A percentile compares a stretch with the other conserved stretches of the same genome.
Evolutionary conservation across 805 yeast species (phyloP).

Genomic region (Naumovozyma castellii): DNA sequence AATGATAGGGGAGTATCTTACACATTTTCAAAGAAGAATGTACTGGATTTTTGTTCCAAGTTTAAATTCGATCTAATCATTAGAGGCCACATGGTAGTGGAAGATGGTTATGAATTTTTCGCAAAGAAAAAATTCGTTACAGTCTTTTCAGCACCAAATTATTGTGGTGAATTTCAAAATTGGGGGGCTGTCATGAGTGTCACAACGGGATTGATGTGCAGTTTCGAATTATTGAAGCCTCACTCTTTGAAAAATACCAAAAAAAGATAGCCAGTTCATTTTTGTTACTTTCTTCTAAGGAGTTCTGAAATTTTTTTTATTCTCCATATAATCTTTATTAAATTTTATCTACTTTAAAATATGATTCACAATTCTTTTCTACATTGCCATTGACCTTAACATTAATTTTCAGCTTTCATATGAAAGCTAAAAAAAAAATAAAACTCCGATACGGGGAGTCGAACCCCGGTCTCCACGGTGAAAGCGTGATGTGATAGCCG

Average conservation of each 20-base stretch:
- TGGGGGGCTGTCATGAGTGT: conserved; percentile 77
- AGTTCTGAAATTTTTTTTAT: neutral
- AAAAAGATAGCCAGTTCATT: conserved; percentile 1
- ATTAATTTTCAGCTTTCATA: too few relatives aligned
- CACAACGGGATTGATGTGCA: conserved; percentile 56
- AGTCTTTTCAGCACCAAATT: conserved; percentile 73
- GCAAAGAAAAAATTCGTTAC: conserved; percentile 67
- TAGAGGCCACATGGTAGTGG: conserved; percentile 84
- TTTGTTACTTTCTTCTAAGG: neutral
- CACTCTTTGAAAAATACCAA: conserved; percentile 15
- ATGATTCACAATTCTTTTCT: too few relatives aligned
- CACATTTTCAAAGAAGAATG: conserved; percentile 62
- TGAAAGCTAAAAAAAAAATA: too few relatives aligned
- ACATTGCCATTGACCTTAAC: too few relatives aligned
- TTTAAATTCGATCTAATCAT: conserved; percentile 69
- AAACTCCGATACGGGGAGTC: conserved; percentile 16
- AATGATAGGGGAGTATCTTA: conserved; percentile 79
- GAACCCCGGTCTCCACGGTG: conserved; percentile 18
- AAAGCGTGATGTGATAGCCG: conserved; percentile 20
- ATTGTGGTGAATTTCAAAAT: conserved; percentile 72
- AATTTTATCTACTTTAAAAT: neutral
- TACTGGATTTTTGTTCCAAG: conserved; percentile 50
- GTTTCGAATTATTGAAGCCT: conserved; percentile 63
- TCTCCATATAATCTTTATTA: neutral
- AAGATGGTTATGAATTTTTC: conserved; percentile 79